These are phyloP conservation scores for Candida stauntonica DNA, from an alignment of 805 yeast genomes.

Conservation along the genomic window DNA sequence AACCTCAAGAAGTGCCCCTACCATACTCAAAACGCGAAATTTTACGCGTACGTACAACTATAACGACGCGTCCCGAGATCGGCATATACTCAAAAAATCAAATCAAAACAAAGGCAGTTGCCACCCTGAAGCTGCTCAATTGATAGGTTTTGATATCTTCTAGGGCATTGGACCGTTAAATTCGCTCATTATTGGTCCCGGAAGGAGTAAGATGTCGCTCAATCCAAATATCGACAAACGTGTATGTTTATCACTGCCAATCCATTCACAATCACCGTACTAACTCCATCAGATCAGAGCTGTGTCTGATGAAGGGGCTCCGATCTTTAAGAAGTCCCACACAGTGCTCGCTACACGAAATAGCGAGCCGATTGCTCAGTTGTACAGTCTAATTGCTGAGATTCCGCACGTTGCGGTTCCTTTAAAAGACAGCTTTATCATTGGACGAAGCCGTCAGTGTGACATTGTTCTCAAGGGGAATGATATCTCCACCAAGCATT, in stretches of 20 bases:
- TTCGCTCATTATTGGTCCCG: no score
- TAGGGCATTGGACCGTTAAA: not conserved
- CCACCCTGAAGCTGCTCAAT: constrained; percentile 1
- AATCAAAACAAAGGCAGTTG: constrained; percentile 3
- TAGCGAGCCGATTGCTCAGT: constrained; percentile 15
- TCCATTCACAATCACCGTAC: not conserved
- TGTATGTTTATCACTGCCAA: constrained; percentile 4
- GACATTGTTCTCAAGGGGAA: constrained; percentile 49
- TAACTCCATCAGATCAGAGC: constrained; percentile 6
- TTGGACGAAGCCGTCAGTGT: constrained; percentile 59
- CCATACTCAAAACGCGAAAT: no score
- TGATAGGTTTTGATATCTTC: not conserved
- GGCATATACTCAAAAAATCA: no score
- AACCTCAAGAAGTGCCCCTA: no score
- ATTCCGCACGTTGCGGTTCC: constrained; percentile 26
- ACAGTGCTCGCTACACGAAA: constrained; percentile 7
- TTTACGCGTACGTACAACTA: no score
- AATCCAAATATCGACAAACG: constrained; percentile 11
- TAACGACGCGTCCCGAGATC: no score
- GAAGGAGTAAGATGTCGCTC: constrained; percentile 15
- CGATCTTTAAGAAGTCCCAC: constrained; percentile 16
- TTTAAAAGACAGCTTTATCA: constrained; percentile 29
- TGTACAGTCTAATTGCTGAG: constrained; percentile 15
- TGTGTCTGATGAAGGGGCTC: constrained; percentile 14
- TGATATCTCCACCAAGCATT: constrained; percentile 66